Base-by-base conservation (phyloP, 163 green algal species). In the Scenedesmus sp. region DNA sequence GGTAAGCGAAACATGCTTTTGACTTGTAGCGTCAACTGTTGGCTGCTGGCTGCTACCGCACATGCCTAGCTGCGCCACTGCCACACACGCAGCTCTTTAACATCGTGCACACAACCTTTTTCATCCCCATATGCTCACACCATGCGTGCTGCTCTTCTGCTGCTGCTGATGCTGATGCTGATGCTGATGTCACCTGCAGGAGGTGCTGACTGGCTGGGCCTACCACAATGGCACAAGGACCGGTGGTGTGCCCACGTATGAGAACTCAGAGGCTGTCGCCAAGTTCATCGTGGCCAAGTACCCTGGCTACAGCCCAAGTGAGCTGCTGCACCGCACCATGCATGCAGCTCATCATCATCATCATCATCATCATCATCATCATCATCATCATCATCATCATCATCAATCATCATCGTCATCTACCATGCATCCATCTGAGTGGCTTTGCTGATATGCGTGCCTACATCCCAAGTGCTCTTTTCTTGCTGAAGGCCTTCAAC, bases 171-270 rank as follows among this genome's bases (percentile, higher is more conserved):
- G 64, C 64, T 73, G 64, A 7, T 46, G 70, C 23, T 79, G 70
- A 5, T 79, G 70, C 70, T 79, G 70, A 23, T 79, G 70, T 23
- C 20, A 6, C 70, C 8, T 79, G 84, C 90, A 93, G 90, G 5
- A 66, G 20, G 90, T 90, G 18, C 46, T 93, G 84, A 54, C 23
- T 46, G 70, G 12, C 2, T 93, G 90, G 90, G 7, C n/a, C 23
- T 93, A 93, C 84, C 83, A 93, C 90, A 70, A 77, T 5, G 90
- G 90, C 70, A 70, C 62, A 59, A 57, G 84, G 56, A 90, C 10
- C 23, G 57, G 15, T 54, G 83, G 88, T 12, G 66, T 88, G 1
- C 13, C 88, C n/a, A 85, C 57, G 1, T 79, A 90, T 54, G 56
- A 83, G 56, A 82, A 90, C 26, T 23, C 82, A 6, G 20, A 55